phyloP scores from a whole-genome alignment of 2,329 filamentous ascomycete species.

The Orbilia oligospora region DNA sequence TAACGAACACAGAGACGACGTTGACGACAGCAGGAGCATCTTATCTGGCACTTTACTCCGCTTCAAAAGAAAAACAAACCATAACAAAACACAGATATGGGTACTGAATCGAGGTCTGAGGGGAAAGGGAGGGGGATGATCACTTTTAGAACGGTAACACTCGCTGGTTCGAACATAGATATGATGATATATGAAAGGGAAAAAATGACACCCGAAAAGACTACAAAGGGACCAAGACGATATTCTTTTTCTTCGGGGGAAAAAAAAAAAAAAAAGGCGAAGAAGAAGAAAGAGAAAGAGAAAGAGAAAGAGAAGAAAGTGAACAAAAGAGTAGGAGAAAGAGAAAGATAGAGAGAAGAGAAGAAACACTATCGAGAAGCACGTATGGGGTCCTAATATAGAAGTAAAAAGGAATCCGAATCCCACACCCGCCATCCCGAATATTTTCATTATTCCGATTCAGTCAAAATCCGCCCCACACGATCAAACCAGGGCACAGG shows the following conservation, averaged over 20 bases:
- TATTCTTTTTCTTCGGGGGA: not conserved
- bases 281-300: not conserved
- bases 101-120: no score
- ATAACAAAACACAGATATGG: no score
- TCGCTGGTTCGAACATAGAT: slow-evolving; percentile 2
- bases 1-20: not conserved
- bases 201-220: not conserved
- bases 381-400: slow-evolving; percentile 1
- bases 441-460: slow-evolving; percentile 35
- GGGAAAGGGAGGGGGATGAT: no score
- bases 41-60: slow-evolving; percentile 14
- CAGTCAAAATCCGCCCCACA: slow-evolving; percentile 6
- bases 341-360: not conserved
- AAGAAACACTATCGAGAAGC: slow-evolving; percentile 4
- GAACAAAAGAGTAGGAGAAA: no score
- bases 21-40: not conserved
- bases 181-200: not conserved
- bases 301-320: no score
- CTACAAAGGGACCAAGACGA: not conserved
- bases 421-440: slow-evolving; percentile 3
- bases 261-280: not conserved
- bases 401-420: not conserved
- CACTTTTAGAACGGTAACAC: not conserved
- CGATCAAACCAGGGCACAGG: no score
- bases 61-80: not conserved